These are phyloP conservation scores for Alternaria gaisen DNA, from an alignment of 2,329 filamentous ascomycete genomes.

Conservation along the genomic window DNA sequence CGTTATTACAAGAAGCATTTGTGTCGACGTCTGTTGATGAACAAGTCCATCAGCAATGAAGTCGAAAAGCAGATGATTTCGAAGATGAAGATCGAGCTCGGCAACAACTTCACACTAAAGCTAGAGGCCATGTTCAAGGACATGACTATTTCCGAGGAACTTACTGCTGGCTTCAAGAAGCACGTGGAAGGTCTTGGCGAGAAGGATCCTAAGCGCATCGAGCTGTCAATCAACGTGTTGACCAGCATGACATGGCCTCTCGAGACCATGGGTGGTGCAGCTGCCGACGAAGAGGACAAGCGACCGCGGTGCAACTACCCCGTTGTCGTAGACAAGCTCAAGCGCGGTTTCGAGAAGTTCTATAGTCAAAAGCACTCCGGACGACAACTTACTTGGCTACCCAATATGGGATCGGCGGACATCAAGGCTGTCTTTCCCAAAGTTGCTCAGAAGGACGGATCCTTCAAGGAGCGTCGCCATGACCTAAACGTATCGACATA, in stretches of 20 bases:
- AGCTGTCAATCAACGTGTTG: slow-evolving; percentile 84
- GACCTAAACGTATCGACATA: slow-evolving; percentile 94
- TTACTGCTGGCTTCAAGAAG: slow-evolving; percentile 78
- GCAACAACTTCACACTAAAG: slow-evolving; percentile 90
- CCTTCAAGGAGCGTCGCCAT: slow-evolving; percentile 74
- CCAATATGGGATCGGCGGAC: slow-evolving; percentile 82
- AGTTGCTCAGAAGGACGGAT: slow-evolving; percentile 73
- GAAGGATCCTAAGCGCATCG: slow-evolving; percentile 70
- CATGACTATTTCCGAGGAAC: slow-evolving; percentile 85
- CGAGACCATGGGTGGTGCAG: slow-evolving; percentile 76
- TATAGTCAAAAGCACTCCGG: slow-evolving; percentile 90
- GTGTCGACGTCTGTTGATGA: slow-evolving; percentile 84
- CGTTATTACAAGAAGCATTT: slow-evolving; percentile 98
- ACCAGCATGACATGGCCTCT: slow-evolving; percentile 96
- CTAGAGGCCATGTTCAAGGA: slow-evolving; percentile 99
- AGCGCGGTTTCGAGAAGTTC: slow-evolving; percentile 86
- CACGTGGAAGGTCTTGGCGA: slow-evolving; percentile 70
- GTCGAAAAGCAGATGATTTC: slow-evolving; percentile 95
- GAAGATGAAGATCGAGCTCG: slow-evolving; percentile 96
- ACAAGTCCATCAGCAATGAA: slow-evolving; percentile 88
- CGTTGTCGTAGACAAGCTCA: slow-evolving; percentile 74
- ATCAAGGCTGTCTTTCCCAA: slow-evolving; percentile 81
- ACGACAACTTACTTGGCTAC: slow-evolving; percentile 84
- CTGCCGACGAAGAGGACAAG: slow-evolving; percentile 58
- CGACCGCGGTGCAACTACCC: slow-evolving; percentile 74